Evolutionary conservation across 2,329 filamentous ascomycete genomes (phyloP), one percentile per base, ranked within the genome.

Genomic region (Eutypella sp.): DNA sequence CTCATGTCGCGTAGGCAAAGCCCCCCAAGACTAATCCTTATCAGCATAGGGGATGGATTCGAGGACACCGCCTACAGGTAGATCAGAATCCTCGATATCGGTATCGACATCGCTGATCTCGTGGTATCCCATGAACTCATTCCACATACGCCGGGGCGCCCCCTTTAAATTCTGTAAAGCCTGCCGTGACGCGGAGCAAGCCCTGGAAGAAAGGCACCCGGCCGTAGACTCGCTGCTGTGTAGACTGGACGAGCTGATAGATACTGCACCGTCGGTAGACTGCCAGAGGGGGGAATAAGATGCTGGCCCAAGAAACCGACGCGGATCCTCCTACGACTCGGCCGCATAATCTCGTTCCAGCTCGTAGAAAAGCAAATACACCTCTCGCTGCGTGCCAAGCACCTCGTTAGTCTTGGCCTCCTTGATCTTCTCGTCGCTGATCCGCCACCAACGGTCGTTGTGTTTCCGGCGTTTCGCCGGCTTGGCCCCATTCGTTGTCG

Each of bases 361-460:
- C 72, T 97, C 92, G 67, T 99, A 99, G 66, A 99, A 99, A 42
- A 99, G 68, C 62, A 99, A 71, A 65, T 99, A 99, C 1, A 97
- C 92, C 67, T 99, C 93, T 58, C 85, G 85, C 68, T 96, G 90
- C 90, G 96, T 96, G 7, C 83, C 82, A 47, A 99, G 67, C 6
- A 99, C 89, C 56, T 99, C 93, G 45, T 78, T 81, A 5, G 91
- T 97, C 72, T 91, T 96, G 55, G 89, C 86, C 67, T 97, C 92
- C 62, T 92, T 93, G 58, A 97, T 82, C 67, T 95, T 96, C 55
- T 99, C 93, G 64, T 99, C 93, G 54, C 91, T 96, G 54, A 99
- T 95, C 29, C 93, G 82, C 93, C 93, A 99, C 93, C 93, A 99
- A 34, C 86, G 82, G 60, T 95, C 85, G 11, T 80, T 82, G 49